These are phyloP conservation scores for Cyclotella cryptica DNA, from an alignment of 108 stramenopile genomes.

Conservation along the genomic window DNA sequence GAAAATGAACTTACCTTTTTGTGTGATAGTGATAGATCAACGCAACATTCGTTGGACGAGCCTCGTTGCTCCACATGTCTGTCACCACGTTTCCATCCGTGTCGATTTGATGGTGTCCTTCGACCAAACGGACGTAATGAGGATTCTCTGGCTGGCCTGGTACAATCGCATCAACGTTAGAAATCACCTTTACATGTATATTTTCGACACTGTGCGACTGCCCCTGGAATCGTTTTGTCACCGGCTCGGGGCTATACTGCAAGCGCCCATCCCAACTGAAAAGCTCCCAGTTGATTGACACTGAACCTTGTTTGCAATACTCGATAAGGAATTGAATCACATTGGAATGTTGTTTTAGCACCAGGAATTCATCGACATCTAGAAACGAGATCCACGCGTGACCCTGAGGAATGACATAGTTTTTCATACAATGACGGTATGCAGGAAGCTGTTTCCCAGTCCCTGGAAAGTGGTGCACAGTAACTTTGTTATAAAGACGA, in stretches of 20 bases:
- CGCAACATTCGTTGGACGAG: constrained; percentile 6
- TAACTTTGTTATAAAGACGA: constrained; percentile 16
- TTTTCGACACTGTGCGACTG: background rate
- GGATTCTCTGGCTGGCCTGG: background rate
- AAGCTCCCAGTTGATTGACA: constrained; percentile 10
- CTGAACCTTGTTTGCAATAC: constrained; percentile 3
- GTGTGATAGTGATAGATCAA: constrained; percentile 18
- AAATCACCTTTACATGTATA: constrained; percentile 2
- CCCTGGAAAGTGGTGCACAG: constrained; percentile 40
- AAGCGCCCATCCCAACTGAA: background rate
- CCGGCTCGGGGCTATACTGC: constrained; percentile 12
- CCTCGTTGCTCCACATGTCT: constrained; percentile 5
- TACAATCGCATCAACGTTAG: constrained; percentile 12
- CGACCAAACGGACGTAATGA: background rate
- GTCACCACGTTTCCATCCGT: constrained; percentile 9
- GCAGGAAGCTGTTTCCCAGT: constrained; percentile 25
- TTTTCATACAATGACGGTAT: constrained; percentile 35
- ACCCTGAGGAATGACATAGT: background rate
- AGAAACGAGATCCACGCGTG: constrained; percentile 39
- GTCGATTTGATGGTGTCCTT: constrained; percentile 3
- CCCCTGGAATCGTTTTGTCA: constrained; percentile 16
- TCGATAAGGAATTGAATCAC: constrained; percentile 19
- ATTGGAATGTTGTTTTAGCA: constrained; percentile 22
- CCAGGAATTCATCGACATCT: constrained; percentile 51
- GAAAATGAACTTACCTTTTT: constrained; percentile 8